Evolutionary conservation across 306 rosid species (phyloP).

Genomic region (Glycine latifolia): DNA sequence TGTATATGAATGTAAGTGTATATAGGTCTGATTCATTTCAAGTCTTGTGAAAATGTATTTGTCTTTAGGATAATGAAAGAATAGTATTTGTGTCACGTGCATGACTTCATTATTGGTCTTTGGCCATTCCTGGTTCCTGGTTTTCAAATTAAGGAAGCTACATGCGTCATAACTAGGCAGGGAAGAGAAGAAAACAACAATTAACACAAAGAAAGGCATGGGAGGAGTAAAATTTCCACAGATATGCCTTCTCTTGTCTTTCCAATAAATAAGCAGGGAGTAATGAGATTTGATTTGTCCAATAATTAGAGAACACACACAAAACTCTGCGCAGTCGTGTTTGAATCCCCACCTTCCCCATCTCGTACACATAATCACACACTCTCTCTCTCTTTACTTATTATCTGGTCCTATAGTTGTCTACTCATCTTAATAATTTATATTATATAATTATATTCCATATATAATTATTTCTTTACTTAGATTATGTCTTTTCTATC

Average conservation of each 20-base stretch:
- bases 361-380: too few relatives aligned
- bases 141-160: constrained; percentile 39
- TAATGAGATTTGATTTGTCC: constrained; percentile 70
- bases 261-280: constrained; percentile 38
- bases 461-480: constrained; percentile 38
- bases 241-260: constrained; percentile 54
- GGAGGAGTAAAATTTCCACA: constrained; percentile 34
- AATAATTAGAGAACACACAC: constrained; percentile 49
- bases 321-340: constrained; percentile 55
- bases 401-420: constrained; percentile 45
- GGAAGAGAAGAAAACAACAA: background rate
- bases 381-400: constrained; percentile 15
- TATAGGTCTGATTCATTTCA: constrained; percentile 30
- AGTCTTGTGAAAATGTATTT: constrained; percentile 41
- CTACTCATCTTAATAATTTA: constrained; percentile 37
- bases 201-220: background rate
- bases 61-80: constrained; percentile 7
- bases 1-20: constrained; percentile 14
- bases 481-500: constrained; percentile 63
- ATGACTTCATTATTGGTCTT: constrained; percentile 62
- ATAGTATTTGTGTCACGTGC: constrained; percentile 63
- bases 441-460: constrained; percentile 14
- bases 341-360: constrained; percentile 57
- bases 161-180: constrained; percentile 13
- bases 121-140: constrained; percentile 59